Base-by-base conservation (phyloP, 2,329 filamentous ascomycete genomes). In the Pseudogymnoascus sp. region DNA sequence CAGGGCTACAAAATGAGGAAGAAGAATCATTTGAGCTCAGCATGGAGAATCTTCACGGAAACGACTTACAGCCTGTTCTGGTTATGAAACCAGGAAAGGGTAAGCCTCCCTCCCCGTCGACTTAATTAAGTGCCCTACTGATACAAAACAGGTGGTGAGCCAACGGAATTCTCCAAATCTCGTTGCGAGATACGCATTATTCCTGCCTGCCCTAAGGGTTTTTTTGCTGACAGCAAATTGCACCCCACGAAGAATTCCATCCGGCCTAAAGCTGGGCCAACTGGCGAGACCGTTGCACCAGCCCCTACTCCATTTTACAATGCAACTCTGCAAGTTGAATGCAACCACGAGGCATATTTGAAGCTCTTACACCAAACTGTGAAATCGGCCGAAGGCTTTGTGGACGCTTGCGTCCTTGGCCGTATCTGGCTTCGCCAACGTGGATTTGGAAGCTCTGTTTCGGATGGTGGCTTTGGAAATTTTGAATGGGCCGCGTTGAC, bases 401-500 rank as follows among this genome's bases (percentile, higher is more conserved):
- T 83, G 64, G 92, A 97, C 73, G 90, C 92, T 7, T 96, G 91
- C 73, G 81, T 96, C 6, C 82, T 99, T 21, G 95, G 93, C 25
- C 86, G 89, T 63, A 84, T 90, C 63, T 99, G 95, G 95, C 81
- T 99, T 42, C 87, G 88, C 68, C 93, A 97, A 75, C 85, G 93
- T 63, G 92, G 92, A 0, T 90, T 97, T 68, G 83, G 82, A 14
- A 84, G 89, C 49, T 78, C 82, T 21, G 75, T 92, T n/a, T 81
- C 84, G 1, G 78, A 82, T 46, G 93, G 95, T 49, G 95, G 95
- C 0, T 97, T 99, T 73, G 95, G 95, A 2, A 86, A 91, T 68
- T 96, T 96, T 67, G 95, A 99, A 73, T 97, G 91, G 91, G 83
- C 89, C 0, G 78, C 85, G n/a, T 78, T 95, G 59, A 84, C 93